Evolutionary conservation across 306 rosid species (phyloP), one percentile per base, ranked within the genome.

Genomic region (Spatholobus suberectus): DNA sequence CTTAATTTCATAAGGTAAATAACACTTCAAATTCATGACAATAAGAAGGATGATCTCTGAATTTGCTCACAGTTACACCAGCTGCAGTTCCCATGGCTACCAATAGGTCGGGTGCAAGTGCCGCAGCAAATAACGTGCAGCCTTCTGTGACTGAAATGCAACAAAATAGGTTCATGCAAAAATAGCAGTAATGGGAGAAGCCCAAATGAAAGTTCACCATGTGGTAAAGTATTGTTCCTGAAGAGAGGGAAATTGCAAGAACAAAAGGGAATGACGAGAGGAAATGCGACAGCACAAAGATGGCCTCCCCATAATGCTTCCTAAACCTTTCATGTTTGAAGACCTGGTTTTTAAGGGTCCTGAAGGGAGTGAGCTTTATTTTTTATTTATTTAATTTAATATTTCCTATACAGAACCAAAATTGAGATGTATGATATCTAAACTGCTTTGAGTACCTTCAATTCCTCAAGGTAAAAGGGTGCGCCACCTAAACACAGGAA

Each of bases 381-480:
- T 34, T 34, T 65, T 34, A 35, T 8, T 8, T 34, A 7, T 66
- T 35, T 3, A 66, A n/a, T 15, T 7, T 17, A 66, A 20, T 62
- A 5, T 24, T n/a, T n/a, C n/a, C n/a, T n/a, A n/a, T 14, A 62
- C 13, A 32, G 18, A 68, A 68, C 73, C 14, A 40, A 68, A 40
- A 38, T 38, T 34, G 9, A 44, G 68, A 34, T 13, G 10, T 58
- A 24, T 11, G 66, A 21, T 58, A 26, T 52, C 32, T 2, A 1
- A 24, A 15, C 14, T 52, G 49, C 8, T n/a, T 47, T 67, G 12
- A 15, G 29, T 81, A 90, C 97, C 92, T 89, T 90, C 84, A 92
- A 74, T 70, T 92, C 97, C 76, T 92, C 97, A 23, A 90, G 78
- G 88, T 86, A 87, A 43, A 90, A 92, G 47, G 94, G 97, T 73